A percentile compares a stretch with the other conserved stretches of the same genome.
These are phyloP conservation scores for Aspergillus vadensis DNA, from an alignment of 2,329 filamentous ascomycete genomes.

Conservation along the genomic window DNA sequence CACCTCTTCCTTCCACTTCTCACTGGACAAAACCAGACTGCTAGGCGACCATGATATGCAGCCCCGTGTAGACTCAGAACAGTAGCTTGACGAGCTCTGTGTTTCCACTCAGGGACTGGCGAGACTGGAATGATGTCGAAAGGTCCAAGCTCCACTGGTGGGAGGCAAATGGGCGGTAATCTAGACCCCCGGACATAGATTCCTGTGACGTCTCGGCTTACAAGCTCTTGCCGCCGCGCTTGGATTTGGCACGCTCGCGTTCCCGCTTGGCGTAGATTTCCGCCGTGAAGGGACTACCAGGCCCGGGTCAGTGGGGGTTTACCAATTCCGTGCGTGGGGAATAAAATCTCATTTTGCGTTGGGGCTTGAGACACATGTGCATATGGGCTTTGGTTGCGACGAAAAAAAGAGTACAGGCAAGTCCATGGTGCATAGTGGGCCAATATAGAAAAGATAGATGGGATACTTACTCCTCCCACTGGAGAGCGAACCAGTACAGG, in stretches of 20 bases:
- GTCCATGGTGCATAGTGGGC: background rate
- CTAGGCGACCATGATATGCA: background rate
- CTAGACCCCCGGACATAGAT: background rate
- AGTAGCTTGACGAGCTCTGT: background rate
- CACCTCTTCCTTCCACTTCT: background rate
- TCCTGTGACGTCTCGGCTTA: conserved; percentile 25
- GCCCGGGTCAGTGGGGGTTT: conserved; percentile 16
- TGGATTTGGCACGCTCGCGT: conserved; percentile 42
- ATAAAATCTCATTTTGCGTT: background rate
- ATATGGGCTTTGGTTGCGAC: background rate
- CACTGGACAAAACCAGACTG: background rate
- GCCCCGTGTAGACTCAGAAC: background rate
- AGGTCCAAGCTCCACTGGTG: conserved; percentile 23
- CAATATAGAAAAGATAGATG: conserved; percentile 3
- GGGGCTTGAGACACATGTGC: background rate
- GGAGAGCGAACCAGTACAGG: conserved; percentile 78
- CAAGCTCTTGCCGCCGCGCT: conserved; percentile 40
- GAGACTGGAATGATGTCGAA: conserved; percentile 32
- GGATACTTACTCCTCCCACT: conserved; percentile 72
- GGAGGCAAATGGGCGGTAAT: background rate
- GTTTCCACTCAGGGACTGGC: background rate
- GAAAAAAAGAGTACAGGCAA: background rate
- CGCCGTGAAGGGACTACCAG: conserved; percentile 75
- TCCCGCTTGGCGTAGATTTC: conserved; percentile 82
- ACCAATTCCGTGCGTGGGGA: background rate